A percentile compares a stretch with the other conserved stretches of the same genome.
Conservation (phyloP, 2,329 filamentous ascomycete species). For the Xylaria sp. region DNA sequence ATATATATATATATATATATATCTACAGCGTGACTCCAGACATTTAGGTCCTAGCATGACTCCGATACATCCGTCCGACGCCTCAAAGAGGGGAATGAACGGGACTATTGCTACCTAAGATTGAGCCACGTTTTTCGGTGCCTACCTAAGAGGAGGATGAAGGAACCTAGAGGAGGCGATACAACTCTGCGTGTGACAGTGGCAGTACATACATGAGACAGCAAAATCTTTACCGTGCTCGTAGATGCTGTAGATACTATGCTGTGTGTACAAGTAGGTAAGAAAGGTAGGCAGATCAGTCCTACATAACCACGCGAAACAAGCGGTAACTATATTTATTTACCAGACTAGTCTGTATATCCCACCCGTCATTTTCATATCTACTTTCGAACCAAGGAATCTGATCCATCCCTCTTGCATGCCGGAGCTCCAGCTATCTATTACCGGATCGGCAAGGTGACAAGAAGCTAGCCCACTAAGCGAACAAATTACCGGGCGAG, state of each 20-base stretch:
- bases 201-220: slow-evolving; percentile 4
- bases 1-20: neutral
- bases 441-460: slow-evolving; percentile 29
- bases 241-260: neutral
- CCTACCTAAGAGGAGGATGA: slow-evolving; percentile 4
- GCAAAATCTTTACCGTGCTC: neutral
- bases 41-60: slow-evolving; percentile 1
- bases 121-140: slow-evolving; percentile 22
- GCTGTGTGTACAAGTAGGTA: neutral
- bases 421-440: slow-evolving; percentile 6
- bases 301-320: slow-evolving; percentile 34
- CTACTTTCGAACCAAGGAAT: neutral
- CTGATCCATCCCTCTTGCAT: neutral
- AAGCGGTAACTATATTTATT: slow-evolving; percentile 23
- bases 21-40: slow-evolving; percentile 5
- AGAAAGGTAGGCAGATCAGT: neutral
- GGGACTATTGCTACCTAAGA: neutral
- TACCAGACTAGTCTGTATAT: neutral
- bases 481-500: slow-evolving; percentile 22
- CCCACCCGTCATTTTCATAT: neutral
- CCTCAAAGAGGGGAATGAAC: neutral
- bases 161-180: slow-evolving; percentile 12
- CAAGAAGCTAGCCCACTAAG: slow-evolving; percentile 19
- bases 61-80: slow-evolving; percentile 18
- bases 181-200: slow-evolving; percentile 14